These are phyloP conservation scores for Leavenworthia alabamica DNA, from an alignment of 345 rosid genomes.

Conservation along the genomic window DNA sequence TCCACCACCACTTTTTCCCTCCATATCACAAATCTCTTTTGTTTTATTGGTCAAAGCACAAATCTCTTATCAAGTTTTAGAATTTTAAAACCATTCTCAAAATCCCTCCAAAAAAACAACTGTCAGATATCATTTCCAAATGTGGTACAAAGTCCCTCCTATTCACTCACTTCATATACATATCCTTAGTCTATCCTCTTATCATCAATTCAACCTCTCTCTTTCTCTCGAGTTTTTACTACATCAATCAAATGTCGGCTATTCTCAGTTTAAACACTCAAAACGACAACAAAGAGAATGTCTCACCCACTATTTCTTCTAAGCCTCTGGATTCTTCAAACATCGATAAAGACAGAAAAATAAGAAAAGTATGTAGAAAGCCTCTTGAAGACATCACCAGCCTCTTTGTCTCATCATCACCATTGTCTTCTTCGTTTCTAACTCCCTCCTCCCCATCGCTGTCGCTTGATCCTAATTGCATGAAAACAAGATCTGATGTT, in stretches of 20 bases:
- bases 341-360: slow-evolving; percentile 11
- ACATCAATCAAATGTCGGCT: slow-evolving; percentile 31
- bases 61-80: too few relatives aligned
- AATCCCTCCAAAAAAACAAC: slow-evolving; percentile 29
- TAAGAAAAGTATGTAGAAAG: slow-evolving; percentile 14
- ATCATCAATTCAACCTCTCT: slow-evolving; percentile 5
- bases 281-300: slow-evolving; percentile 27
- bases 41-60: too few relatives aligned
- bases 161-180: slow-evolving; percentile 23
- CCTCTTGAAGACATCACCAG: slow-evolving; percentile 34
- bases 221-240: neutral
- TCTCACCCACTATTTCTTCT: neutral
- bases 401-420: slow-evolving; percentile 20
- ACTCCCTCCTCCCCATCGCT: slow-evolving; percentile 4
- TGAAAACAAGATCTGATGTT: slow-evolving; percentile 29
- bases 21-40: too few relatives aligned
- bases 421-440: slow-evolving; percentile 6
- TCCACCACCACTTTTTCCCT: slow-evolving; percentile 27
- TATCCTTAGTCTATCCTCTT: neutral
- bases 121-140: slow-evolving; percentile 21
- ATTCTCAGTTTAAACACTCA: neutral
- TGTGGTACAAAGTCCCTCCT: neutral
- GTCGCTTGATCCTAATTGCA: slow-evolving; percentile 25
- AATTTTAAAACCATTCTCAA: slow-evolving; percentile 1
- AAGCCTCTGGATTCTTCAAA: slow-evolving; percentile 12